Evolutionary conservation across 1,284 basidiomycete genomes (phyloP).

Genomic region (Pseudozyma flocculosa): DNA sequence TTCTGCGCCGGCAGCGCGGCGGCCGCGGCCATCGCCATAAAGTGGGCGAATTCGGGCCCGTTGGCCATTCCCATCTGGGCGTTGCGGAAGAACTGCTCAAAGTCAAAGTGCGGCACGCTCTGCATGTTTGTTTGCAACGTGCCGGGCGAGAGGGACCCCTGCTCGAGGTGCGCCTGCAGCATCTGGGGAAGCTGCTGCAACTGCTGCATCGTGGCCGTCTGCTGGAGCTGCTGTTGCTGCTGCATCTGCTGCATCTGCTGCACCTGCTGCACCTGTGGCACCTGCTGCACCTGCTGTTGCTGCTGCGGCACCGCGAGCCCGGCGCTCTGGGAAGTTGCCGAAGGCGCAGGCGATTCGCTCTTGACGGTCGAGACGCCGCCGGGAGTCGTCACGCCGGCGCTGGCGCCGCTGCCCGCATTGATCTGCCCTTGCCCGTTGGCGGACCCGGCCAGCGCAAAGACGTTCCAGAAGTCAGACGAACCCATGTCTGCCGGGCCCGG

Average conservation of each 20-base stretch:
- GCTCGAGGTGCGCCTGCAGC: constrained; percentile 31
- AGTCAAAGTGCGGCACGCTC: constrained; percentile 48
- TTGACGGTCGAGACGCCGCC: constrained; percentile 29
- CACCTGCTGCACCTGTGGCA: background rate
- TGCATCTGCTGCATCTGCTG: background rate
- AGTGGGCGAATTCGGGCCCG: constrained; percentile 59
- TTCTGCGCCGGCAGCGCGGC: constrained; percentile 28
- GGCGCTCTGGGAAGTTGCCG: no score
- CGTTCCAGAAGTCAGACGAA: constrained; percentile 37
- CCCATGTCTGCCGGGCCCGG: constrained; percentile 27
- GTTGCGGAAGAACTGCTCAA: constrained; percentile 48
- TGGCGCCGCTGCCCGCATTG: constrained; percentile 12
- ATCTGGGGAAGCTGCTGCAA: constrained; percentile 6
- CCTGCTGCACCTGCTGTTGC: no score
- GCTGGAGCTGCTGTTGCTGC: background rate
- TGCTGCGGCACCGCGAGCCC: no score
- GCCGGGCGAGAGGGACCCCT: constrained; percentile 46
- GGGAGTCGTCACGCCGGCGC: constrained; percentile 28
- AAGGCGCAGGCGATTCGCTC: no score
- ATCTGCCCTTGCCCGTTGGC: no score
- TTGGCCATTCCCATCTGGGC: constrained; percentile 38
- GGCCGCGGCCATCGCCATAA: constrained; percentile 65
- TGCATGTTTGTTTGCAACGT: constrained; percentile 43
- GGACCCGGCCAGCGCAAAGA: constrained; percentile 23
- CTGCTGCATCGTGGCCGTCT: background rate